These are phyloP conservation scores for Quercus lobata DNA, from an alignment of 331 rosid species.

Conservation along the genomic window DNA sequence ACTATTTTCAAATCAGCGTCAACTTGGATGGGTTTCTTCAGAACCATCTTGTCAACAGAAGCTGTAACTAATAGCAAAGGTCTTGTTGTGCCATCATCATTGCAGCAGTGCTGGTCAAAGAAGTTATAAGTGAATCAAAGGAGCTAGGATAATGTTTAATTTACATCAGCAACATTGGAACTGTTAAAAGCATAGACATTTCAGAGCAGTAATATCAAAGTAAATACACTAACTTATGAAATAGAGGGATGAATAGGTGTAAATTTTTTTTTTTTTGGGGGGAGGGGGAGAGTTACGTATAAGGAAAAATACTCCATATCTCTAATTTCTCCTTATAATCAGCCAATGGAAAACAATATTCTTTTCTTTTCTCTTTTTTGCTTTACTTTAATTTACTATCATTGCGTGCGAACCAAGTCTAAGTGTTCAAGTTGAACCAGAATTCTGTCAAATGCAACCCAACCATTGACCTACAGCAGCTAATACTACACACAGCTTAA, in stretches of 20 bases:
- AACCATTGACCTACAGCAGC: neutral
- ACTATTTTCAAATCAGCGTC: slow-evolving; percentile 60
- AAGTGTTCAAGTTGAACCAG: neutral
- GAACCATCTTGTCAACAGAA: slow-evolving; percentile 88
- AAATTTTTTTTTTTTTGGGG: too few relatives aligned
- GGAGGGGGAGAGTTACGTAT: rapidly evolving
- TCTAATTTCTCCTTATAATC: too few relatives aligned
- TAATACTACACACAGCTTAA: neutral
- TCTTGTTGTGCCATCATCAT: slow-evolving; percentile 63
- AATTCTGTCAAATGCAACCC: neutral
- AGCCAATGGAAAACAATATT: too few relatives aligned
- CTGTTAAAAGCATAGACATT: neutral
- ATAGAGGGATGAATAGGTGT: neutral
- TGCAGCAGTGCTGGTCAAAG: slow-evolving; percentile 64
- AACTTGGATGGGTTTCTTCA: slow-evolving; percentile 60
- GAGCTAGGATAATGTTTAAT: neutral
- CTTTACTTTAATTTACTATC: too few relatives aligned
- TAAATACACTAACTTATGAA: neutral
- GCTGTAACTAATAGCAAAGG: slow-evolving; percentile 85
- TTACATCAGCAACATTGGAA: neutral
- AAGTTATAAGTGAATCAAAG: neutral
- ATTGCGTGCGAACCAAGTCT: neutral
- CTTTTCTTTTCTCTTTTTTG: too few relatives aligned
- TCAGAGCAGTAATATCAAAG: neutral
- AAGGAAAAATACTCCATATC: too few relatives aligned